Percentiles rank a stretch among this genome's conserved stretches.
phyloP scores from a whole-genome alignment of 441 rosid genomes.

The Dalechampia spathulata region DNA sequence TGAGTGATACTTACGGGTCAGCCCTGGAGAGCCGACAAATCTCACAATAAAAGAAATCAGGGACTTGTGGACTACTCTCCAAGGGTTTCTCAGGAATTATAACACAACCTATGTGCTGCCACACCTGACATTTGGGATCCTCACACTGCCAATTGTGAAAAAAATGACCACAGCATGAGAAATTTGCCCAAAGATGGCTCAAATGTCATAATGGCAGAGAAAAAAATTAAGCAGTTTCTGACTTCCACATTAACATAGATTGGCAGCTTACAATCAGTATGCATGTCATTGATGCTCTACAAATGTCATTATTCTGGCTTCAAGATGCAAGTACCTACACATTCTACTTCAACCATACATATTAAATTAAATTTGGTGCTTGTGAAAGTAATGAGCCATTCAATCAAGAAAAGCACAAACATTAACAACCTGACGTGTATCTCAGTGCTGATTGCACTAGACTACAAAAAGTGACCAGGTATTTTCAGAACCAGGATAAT shows the following conservation, averaged over 20 bases:
- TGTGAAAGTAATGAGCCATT: neutral
- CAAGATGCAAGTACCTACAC: neutral
- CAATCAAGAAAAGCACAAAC: neutral
- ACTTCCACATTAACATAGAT: conserved; percentile 2
- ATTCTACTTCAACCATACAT: neutral
- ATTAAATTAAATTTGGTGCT: neutral
- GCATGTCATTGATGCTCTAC: neutral
- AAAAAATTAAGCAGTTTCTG: neutral
- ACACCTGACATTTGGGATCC: conserved; percentile 63
- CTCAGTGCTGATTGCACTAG: no score
- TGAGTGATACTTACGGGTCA: conserved; percentile 72
- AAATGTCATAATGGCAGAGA: neutral
- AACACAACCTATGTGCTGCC: conserved; percentile 92
- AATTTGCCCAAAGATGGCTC: neutral
- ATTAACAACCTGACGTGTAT: neutral
- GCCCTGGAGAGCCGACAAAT: conserved; percentile 87
- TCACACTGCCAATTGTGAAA: conserved; percentile 57
- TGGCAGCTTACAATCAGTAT: neutral
- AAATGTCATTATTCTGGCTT: neutral
- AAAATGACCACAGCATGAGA: conserved; percentile 10
- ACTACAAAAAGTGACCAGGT: neutral
- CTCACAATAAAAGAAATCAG: conserved; percentile 88
- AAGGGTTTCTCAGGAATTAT: conserved; percentile 64
- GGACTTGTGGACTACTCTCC: conserved; percentile 59
- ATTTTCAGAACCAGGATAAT: no score